Percentiles rank a stretch among this genome's conserved stretches.
phyloP scores from a whole-genome alignment of 2,329 filamentous ascomycete species.

The Penicillium capsulatum region DNA sequence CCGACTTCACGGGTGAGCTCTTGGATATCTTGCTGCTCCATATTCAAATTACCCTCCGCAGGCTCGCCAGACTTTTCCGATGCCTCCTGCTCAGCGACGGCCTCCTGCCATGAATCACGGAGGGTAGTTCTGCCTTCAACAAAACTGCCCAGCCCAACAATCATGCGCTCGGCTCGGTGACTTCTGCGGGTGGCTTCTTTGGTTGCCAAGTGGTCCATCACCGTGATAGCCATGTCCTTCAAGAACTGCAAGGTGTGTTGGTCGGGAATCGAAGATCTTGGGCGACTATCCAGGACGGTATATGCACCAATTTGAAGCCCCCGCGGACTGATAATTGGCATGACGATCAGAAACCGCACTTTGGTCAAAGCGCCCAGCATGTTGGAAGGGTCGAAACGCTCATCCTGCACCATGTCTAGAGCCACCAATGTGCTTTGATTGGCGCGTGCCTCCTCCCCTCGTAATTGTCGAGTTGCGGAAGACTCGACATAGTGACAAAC shows the following conservation, averaged over 20 bases:
- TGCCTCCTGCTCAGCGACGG: constrained; percentile 11
- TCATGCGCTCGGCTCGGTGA: constrained; percentile 53
- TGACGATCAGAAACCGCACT: constrained; percentile 50
- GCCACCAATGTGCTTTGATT: constrained; percentile 20
- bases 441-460: not conserved
- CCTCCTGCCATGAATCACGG: constrained; percentile 22
- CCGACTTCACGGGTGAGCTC: constrained; percentile 1
- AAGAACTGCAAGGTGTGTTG: constrained; percentile 50
- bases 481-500: constrained; percentile 26
- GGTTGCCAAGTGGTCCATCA: constrained; percentile 57
- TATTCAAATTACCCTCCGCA: constrained; percentile 18
- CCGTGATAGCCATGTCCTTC: constrained; percentile 52
- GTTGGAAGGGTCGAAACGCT: constrained; percentile 25
- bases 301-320: constrained; percentile 57
- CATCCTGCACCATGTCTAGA: constrained; percentile 33
- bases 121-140: constrained; percentile 44
- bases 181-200: constrained; percentile 50
- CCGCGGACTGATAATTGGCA: constrained; percentile 55
- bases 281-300: constrained; percentile 53
- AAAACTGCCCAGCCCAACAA: constrained; percentile 52
- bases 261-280: constrained; percentile 30
- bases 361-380: constrained; percentile 27
- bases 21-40: constrained; percentile 20
- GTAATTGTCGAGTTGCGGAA: not conserved
- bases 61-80: constrained; percentile 8